Conservation (phyloP, 768 basidiomycete genomes). For the Naganishia antarctica region DNA sequence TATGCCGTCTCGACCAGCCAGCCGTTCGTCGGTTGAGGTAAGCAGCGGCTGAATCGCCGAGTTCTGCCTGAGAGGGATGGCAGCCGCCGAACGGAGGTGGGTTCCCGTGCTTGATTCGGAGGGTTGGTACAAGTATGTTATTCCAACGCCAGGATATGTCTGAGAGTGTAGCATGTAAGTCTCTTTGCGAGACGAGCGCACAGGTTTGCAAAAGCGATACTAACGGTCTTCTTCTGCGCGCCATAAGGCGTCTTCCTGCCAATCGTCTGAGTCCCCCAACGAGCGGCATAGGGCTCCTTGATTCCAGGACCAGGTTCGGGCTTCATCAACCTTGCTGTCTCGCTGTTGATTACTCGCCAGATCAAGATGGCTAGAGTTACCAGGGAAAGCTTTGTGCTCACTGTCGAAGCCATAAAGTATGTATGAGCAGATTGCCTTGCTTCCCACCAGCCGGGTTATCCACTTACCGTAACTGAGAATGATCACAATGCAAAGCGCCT, state of each 20-base stretch:
- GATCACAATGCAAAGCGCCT: constrained; percentile 30
- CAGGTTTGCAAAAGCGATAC: not conserved
- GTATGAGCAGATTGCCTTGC: not conserved
- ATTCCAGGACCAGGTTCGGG: constrained; percentile 20
- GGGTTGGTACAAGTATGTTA: constrained; percentile 25
- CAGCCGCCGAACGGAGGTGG: not conserved
- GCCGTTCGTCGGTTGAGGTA: constrained; percentile 18
- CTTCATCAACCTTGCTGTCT: constrained; percentile 19
- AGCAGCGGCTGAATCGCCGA: constrained; percentile 21
- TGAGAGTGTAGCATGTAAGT: not conserved
- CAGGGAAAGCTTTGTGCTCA: constrained; percentile 22
- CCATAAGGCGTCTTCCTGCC: constrained; percentile 26
- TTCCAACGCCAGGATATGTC: constrained; percentile 22
- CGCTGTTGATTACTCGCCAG: constrained; percentile 28
- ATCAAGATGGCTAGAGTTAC: constrained; percentile 21
- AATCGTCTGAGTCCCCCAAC: constrained; percentile 23
- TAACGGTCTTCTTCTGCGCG: constrained; percentile 13
- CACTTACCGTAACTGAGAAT: constrained; percentile 26
- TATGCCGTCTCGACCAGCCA: constrained; percentile 9
- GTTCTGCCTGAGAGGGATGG: constrained; percentile 4
- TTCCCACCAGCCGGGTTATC: not conserved
- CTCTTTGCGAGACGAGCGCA: not conserved
- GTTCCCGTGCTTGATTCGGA: too few relatives aligned
- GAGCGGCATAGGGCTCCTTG: constrained; percentile 21
- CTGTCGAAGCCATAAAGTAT: not conserved